These are phyloP conservation scores for Kokia cookei DNA, from an alignment of 441 rosid species.

Conservation along the genomic window DNA sequence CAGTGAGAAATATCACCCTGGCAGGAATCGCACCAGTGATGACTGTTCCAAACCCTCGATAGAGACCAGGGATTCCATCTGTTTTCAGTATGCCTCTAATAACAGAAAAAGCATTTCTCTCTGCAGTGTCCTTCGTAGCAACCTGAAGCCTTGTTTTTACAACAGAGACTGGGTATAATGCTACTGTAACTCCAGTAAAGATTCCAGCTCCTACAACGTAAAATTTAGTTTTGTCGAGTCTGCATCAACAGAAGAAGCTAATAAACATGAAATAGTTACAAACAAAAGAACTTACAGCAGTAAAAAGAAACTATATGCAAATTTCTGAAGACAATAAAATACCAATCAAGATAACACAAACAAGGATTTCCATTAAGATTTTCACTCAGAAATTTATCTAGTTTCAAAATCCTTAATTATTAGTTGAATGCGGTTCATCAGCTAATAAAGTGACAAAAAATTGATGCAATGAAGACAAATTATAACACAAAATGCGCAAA, in stretches of 20 bases:
- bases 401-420: not conserved
- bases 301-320: not conserved
- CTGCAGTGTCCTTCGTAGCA: slow-evolving; percentile 76
- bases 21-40: slow-evolving; percentile 93
- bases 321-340: not conserved
- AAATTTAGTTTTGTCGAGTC: slow-evolving; percentile 91
- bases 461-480: not conserved
- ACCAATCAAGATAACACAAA: slow-evolving; percentile 1
- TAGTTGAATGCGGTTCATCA: not conserved
- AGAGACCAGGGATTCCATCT: slow-evolving; percentile 91
- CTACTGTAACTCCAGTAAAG: slow-evolving; percentile 91
- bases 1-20: slow-evolving; percentile 79
- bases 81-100: slow-evolving; percentile 57
- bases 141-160: slow-evolving; percentile 93
- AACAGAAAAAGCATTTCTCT: slow-evolving; percentile 68
- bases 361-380: not conserved
- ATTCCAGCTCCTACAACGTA: slow-evolving; percentile 92
- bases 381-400: not conserved
- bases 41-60: slow-evolving; percentile 92
- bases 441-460: not conserved
- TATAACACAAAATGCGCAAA: not conserved
- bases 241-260: slow-evolving; percentile 25
- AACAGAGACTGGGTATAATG: slow-evolving; percentile 81
- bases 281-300: not conserved
- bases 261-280: slow-evolving; percentile 6